These are phyloP conservation scores for Groenewaldozyma sp. DNA, from an alignment of 1,139 yeast genomes.

Conservation along the genomic window DNA sequence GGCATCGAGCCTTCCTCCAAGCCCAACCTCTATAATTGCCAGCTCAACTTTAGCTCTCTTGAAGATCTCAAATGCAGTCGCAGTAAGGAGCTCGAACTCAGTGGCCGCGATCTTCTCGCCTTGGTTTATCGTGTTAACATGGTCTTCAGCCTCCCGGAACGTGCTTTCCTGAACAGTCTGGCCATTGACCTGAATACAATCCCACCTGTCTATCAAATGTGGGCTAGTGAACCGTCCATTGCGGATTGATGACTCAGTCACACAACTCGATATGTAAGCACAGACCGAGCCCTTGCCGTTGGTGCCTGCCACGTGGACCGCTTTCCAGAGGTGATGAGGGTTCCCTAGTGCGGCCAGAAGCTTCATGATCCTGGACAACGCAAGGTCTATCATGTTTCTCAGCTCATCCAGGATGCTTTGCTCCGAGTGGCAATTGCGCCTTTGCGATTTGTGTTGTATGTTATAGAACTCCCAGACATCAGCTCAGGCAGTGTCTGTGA, in stretches of 20 bases:
- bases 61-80: conserved; percentile 73
- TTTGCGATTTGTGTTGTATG: no score
- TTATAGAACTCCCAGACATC: no score
- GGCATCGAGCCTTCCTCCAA: conserved; percentile 84
- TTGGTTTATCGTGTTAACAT: conserved; percentile 27
- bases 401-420: neutral
- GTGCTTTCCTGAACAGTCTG: conserved; percentile 40
- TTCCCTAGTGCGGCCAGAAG: conserved; percentile 55
- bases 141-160: conserved; percentile 39
- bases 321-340: conserved; percentile 54
- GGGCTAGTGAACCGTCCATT: conserved; percentile 87
- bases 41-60: conserved; percentile 47
- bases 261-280: conserved; percentile 60
- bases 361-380: conserved; percentile 49
- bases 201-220: conserved; percentile 63
- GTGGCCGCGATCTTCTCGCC: conserved; percentile 49
- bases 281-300: conserved; percentile 93
- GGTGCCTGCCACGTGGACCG: conserved; percentile 86
- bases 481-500: no score
- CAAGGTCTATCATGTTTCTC: conserved; percentile 42
- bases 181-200: conserved; percentile 62
- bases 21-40: conserved; percentile 82
- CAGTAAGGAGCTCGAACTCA: conserved; percentile 78
- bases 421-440: no score
- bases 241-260: conserved; percentile 39